Base-by-base conservation (phyloP, 345 rosid genomes). In the Eucalyptus shirleyi region DNA sequence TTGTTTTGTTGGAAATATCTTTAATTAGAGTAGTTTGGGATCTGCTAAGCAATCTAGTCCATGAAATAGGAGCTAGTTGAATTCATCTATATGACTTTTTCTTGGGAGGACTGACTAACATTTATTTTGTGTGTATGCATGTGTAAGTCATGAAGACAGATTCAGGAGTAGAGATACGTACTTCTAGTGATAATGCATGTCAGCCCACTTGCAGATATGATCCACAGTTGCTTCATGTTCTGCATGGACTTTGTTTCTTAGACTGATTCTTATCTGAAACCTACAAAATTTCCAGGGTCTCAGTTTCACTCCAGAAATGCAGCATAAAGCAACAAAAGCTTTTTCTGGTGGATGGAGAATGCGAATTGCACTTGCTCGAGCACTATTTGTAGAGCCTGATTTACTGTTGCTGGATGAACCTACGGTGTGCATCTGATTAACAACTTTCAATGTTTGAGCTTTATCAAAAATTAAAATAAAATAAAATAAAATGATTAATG, bases 311-410 rank as follows among this genome's bases (percentile, higher is more conserved):
- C 94, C 96, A 89, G 99, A 98, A 88, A 98, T 98, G 99, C 98
- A 95, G 95, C 88, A 77, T 90, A 96, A 93, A 92, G 89, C 98
- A 56, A 98, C 99, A 51, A 98, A 94, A 93, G 89, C 96, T 11
- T 97, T 98, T 92, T 98, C 99, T 90, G 99, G 99, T 91, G 99
- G 99, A 92, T 98, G 99, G 99, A 94, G 99, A 65, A 98, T 98
- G 99, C 93, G 99, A 92, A 96, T 98, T 89, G 99, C 99, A 87
- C 96, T 98, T 91, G 99, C 99, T 87, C 99, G 98, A 89, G 99
- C 98, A 1, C 91, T 98, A 88, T 98, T 95, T 92, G 94, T 98
- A 80, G 99, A 98, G 92, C 99, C 99, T 87, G 99, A 98, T 92
- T 86, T 97, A 90, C 93, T 98, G 95, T 95, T 98, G 83, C 99